phyloP scores from a whole-genome alignment of 2,329 filamentous ascomycete species.

The Cryphonectria nitschkei region DNA sequence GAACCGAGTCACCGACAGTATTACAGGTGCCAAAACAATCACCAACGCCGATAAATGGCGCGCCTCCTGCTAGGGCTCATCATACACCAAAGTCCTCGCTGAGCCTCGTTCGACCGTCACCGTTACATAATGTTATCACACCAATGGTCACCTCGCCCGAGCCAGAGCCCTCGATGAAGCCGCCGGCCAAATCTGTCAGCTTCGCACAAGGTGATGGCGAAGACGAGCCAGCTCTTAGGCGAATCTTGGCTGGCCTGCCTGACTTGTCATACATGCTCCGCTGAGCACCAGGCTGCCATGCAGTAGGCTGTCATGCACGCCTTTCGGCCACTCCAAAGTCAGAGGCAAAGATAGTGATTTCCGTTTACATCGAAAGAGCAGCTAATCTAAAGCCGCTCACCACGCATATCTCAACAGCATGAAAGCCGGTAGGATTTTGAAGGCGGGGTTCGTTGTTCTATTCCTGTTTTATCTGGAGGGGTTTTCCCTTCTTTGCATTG shows the following conservation, averaged over 20 bases:
- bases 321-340: background rate
- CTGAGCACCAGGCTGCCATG: constrained; percentile 27
- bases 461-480: too few species aligned
- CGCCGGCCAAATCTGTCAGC: constrained; percentile 12
- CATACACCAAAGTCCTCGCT: constrained; percentile 24
- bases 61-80: constrained; percentile 11
- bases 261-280: constrained; percentile 42
- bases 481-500: constrained; percentile 11
- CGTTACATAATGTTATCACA: constrained; percentile 22
- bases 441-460: too few species aligned
- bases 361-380: background rate
- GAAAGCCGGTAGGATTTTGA: too few species aligned
- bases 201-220: constrained; percentile 17
- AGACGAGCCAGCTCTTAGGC: constrained; percentile 29
- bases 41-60: constrained; percentile 13
- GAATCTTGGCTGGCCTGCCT: constrained; percentile 36
- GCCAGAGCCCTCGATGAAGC: constrained; percentile 6
- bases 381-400: background rate
- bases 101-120: constrained; percentile 23
- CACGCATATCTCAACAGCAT: background rate
- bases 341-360: background rate
- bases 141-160: constrained; percentile 18
- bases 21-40: constrained; percentile 10
- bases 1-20: constrained; percentile 13
- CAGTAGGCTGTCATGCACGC: background rate